Base-by-base conservation (phyloP, 805 yeast genomes). In the Pichia manshurica region DNA sequence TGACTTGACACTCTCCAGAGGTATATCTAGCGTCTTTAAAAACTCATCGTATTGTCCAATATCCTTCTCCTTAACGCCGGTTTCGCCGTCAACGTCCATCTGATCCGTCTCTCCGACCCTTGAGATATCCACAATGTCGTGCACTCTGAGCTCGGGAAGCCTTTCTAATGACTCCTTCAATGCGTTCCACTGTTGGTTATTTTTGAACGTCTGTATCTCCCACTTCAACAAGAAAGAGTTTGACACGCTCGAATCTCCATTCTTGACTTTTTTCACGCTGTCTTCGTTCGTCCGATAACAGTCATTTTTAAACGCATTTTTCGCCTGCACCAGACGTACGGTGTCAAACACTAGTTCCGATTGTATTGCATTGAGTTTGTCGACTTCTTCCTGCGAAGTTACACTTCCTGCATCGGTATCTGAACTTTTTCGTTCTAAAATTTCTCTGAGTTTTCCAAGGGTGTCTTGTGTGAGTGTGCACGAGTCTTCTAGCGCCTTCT, bases 141-240 rank as follows among this genome's bases (percentile, higher is more conserved):
- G 39, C 6, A 56, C 31, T 25, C 54, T 49, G 21, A 61, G 38
- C 15, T 53, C 56, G 0, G 64, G 65, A 12, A 62, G 44, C 16
- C 53, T 51, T 10, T 47, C 32, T 7, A 60, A 35, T n/a, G 52
- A 44, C 31, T 41, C 46, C 16, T 48, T 36, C 4, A 59, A 51
- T 45, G 56, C 48, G 25, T 51, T 47, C 36, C 49, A 49, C 31
- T 49, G 33, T 4, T 37, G 32, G 19, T 47, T 46, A 39, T 61
- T 60, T 39, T 53, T 48, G 34, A 54, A 44, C 34, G 49, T 46
- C 45, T 57, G 58, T 3, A 53, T 49, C 46, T 48, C 47, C 9
- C 28, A 22, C 33, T 48, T 48, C 19, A 46, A 20, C n/a, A 48
- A 29, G 15, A 48, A 44, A 8, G 52, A 44, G 16, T 51, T 51